Evolutionary conservation across 1,284 basidiomycete genomes (phyloP).

Genomic region (Megacollybia platyphylla): DNA sequence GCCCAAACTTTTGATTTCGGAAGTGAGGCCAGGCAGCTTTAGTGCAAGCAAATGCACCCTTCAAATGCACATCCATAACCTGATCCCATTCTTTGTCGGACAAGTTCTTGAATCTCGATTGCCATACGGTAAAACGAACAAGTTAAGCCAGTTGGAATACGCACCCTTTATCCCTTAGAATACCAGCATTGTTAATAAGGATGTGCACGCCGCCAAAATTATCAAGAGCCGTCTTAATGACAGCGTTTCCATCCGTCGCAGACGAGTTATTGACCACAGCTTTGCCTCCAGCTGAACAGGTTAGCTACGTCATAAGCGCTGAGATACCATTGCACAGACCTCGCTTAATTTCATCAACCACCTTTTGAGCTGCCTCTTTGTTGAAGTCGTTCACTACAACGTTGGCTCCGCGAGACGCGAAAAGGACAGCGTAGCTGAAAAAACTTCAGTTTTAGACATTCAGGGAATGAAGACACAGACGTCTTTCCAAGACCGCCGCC

Average conservation of each 20-base stretch:
- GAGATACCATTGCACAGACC: constrained; percentile 32
- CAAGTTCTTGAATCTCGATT: constrained; percentile 80
- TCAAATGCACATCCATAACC: constrained; percentile 84
- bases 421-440: constrained; percentile 78
- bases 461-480: constrained; percentile 32
- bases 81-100: constrained; percentile 82
- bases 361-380: constrained; percentile 78
- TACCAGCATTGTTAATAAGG: constrained; percentile 96
- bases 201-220: constrained; percentile 77
- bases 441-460: neutral
- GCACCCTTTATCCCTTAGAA: constrained; percentile 74
- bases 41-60: constrained; percentile 90
- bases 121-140: neutral
- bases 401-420: constrained; percentile 85
- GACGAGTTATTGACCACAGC: constrained; percentile 84
- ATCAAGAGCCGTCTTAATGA: constrained; percentile 82
- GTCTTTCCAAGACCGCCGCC: constrained; percentile 90
- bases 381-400: constrained; percentile 96
- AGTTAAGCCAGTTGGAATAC: constrained; percentile 12
- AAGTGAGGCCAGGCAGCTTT: constrained; percentile 97
- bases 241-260: constrained; percentile 79
- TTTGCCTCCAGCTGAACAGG: constrained; percentile 63
- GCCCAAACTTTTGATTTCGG: constrained; percentile 89
- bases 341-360: constrained; percentile 81
- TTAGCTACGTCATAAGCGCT: constrained; percentile 1